A percentile compares a stretch with the other conserved stretches of the same genome.
phyloP scores from a whole-genome alignment of 2,329 filamentous ascomycete species.

The Knoxdaviesia capensis region DNA sequence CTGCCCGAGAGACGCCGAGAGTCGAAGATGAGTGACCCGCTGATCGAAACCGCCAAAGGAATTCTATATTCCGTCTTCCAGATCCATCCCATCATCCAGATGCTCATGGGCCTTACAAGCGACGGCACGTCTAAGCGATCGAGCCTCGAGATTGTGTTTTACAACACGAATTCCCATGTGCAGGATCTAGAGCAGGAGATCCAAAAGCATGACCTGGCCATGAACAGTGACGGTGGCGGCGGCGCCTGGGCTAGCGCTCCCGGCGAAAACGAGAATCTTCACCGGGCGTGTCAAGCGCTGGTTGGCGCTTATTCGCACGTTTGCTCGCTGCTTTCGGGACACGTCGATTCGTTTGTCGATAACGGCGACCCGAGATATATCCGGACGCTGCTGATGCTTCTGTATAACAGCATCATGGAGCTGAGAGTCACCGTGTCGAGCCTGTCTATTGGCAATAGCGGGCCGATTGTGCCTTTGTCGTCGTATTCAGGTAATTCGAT shows the following conservation, averaged over 20 bases:
- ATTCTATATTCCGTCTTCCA: constrained; percentile 48
- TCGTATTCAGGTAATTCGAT: constrained; percentile 5
- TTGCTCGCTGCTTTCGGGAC: constrained; percentile 36
- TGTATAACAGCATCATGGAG: constrained; percentile 50
- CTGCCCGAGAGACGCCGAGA: constrained; percentile 42
- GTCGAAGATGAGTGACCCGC: constrained; percentile 37
- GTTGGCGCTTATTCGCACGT: constrained; percentile 46
- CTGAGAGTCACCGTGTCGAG: constrained; percentile 32
- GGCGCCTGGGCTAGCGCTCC: constrained; percentile 25
- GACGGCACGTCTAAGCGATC: constrained; percentile 40
- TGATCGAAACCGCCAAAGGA: constrained; percentile 44
- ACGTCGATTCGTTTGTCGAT: constrained; percentile 43
- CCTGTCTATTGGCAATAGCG: too few species aligned
- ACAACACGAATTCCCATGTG: constrained; percentile 46
- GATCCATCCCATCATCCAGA: constrained; percentile 47
- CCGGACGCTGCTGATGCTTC: constrained; percentile 38
- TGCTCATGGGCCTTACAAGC: constrained; percentile 39
- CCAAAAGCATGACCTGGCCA: constrained; percentile 33
- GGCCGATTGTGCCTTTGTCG: constrained; percentile 6
- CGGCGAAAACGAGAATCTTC: constrained; percentile 41
- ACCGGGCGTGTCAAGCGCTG: constrained; percentile 40
- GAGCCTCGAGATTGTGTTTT: constrained; percentile 46
- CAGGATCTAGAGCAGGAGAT: constrained; percentile 46
- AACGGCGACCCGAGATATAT: constrained; percentile 48
- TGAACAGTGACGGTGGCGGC: constrained; percentile 5